Evolutionary conservation across 768 basidiomycete genomes (phyloP), one percentile per base, ranked within the genome.

Genomic region (Pluteus cervinus): DNA sequence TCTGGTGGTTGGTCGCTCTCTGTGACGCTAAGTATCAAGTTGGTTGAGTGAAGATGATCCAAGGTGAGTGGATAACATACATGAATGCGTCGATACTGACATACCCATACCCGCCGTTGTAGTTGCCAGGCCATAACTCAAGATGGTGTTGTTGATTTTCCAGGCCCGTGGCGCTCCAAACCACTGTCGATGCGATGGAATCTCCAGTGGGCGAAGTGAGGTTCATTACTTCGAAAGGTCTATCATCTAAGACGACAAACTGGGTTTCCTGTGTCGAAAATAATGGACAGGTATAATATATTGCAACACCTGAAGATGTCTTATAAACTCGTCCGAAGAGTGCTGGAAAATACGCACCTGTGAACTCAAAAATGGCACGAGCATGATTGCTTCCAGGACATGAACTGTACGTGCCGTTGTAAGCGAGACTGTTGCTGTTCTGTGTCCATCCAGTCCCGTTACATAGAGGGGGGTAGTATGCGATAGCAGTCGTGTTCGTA

Each of bases 21-120:
- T n/a, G n/a, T n/a, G n/a, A n/a, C n/a, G n/a, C n/a, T n/a, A n/a
- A n/a, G n/a, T n/a, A n/a, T n/a, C n/a, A n/a, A n/a, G n/a, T n/a
- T n/a, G n/a, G n/a, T n/a, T n/a, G n/a, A n/a, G n/a, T n/a, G n/a
- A n/a, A n/a, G n/a, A n/a, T n/a, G n/a, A n/a, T n/a, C n/a, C n/a
- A n/a, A n/a, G n/a, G n/a, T n/a, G n/a, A n/a, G n/a, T n/a, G n/a
- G n/a, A 25, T 4, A n/a, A 43, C 48, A 40, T 37, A 50, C 53
- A 47, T 41, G 15, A 54, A 37, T 1, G 53, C 45, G 26, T 50
- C 51, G n/a, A 54, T 44, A 30, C 31, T 42, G 18, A 54, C n/a
- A n/a, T n/a, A n/a, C n/a, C n/a, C n/a, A n/a, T n/a, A 40, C 1
- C 51, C 50, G 23, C 37, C 36, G n/a, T 36, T 48, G 10, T 37